A percentile compares a stretch with the other conserved stretches of the same genome.
Evolutionary conservation across 192 early-diverging fungal species (phyloP).

Genomic region (Globomyces pollinis-pini): DNA sequence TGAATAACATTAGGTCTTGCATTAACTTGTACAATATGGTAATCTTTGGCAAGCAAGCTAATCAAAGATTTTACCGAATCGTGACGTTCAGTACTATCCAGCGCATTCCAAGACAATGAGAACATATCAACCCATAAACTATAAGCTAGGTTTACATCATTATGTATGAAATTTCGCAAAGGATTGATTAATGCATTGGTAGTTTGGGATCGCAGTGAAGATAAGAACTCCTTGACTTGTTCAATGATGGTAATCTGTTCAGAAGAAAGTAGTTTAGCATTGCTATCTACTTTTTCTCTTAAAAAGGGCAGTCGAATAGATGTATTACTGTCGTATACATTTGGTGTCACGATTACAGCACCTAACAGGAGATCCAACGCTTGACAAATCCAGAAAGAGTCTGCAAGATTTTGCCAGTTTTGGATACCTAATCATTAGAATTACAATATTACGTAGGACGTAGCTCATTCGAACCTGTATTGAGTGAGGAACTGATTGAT

Average conservation of each 20-base stretch:
- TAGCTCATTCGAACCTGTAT: constrained; percentile 76
- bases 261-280: constrained; percentile 3
- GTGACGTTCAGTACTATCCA: constrained; percentile 70
- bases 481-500: constrained; percentile 52
- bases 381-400: constrained; percentile 89
- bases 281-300: constrained; percentile 26
- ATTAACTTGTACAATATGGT: constrained; percentile 72
- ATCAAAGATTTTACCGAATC: constrained; percentile 77
- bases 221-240: constrained; percentile 60
- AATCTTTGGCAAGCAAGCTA: constrained; percentile 81
- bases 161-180: constrained; percentile 30
- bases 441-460: too few species aligned
- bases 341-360: constrained; percentile 13
- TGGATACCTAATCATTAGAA: constrained; percentile 86
- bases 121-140: constrained; percentile 79
- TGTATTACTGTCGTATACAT: constrained; percentile 8
- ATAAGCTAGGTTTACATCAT: constrained; percentile 53
- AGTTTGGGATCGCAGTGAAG: constrained; percentile 39
- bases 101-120: constrained; percentile 70
- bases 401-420: constrained; percentile 86
- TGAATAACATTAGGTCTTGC: constrained; percentile 92
- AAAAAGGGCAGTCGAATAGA: neutral
- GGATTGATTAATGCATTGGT: constrained; percentile 27
- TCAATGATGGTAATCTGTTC: constrained; percentile 32
- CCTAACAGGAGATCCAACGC: constrained; percentile 82